Evolutionary conservation across 2,329 filamentous ascomycete species (phyloP).

Genomic region (Aspergillus glaucus): DNA sequence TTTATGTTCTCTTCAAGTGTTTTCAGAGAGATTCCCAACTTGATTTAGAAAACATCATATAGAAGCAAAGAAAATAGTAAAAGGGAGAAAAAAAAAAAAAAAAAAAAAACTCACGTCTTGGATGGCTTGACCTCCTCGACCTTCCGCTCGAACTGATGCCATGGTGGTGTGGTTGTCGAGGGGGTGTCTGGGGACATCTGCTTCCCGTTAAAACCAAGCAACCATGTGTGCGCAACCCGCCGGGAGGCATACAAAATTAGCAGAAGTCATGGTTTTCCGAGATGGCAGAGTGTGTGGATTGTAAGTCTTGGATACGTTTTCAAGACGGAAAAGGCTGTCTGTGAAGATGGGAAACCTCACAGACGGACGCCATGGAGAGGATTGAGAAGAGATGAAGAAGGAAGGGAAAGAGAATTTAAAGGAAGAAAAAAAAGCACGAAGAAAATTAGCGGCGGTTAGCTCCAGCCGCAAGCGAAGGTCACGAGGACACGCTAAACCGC

Average conservation of each 20-base stretch:
- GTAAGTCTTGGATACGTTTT: constrained; percentile 8
- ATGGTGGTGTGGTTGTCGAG: constrained; percentile 64
- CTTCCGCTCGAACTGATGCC: constrained; percentile 70
- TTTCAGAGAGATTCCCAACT: constrained; percentile 99
- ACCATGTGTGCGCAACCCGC: constrained; percentile 25
- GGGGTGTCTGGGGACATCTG: constrained; percentile 61
- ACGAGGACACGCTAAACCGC: constrained; percentile 21
- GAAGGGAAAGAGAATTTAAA: constrained; percentile 13
- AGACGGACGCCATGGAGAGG: constrained; percentile 29
- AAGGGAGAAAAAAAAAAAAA: not conserved
- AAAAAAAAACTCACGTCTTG: constrained; percentile 68
- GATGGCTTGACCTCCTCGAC: constrained; percentile 78
- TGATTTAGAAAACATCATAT: constrained; percentile 78
- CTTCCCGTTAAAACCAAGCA: constrained; percentile 30
- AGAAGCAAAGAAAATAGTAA: constrained; percentile 7
- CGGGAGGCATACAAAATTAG: constrained; percentile 37
- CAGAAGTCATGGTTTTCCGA: constrained; percentile 30
- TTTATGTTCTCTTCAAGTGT: constrained; percentile 75
- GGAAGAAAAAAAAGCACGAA: constrained; percentile 16
- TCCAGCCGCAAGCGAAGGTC: constrained; percentile 26
- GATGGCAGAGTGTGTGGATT: constrained; percentile 10
- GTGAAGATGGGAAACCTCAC: constrained; percentile 27
- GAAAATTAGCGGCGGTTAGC: constrained; percentile 16
- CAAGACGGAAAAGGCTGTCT: constrained; percentile 21
- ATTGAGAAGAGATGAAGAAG: constrained; percentile 15